Conservation (phyloP, 345 rosid genomes). For the Sisymbrium irio region DNA sequence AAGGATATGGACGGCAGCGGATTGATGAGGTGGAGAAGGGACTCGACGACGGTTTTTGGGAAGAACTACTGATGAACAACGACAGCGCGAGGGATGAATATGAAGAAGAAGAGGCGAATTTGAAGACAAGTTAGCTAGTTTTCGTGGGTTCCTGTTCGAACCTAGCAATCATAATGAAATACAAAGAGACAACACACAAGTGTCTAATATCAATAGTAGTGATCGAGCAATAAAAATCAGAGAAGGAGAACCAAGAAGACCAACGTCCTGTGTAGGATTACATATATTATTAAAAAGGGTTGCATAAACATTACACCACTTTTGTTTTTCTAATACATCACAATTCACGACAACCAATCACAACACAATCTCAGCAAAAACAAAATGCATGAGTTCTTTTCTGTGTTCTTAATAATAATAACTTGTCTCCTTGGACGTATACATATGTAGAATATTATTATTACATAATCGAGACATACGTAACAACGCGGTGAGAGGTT, state of each 20-base stretch:
- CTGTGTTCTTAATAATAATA: neutral
- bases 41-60: constrained; percentile 68
- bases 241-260: neutral
- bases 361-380: neutral
- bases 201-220: neutral
- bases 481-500: too few species aligned
- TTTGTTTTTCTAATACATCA: neutral
- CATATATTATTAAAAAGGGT: neutral
- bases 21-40: constrained; percentile 35
- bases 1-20: constrained; percentile 50
- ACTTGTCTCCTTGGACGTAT: neutral
- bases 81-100: constrained; percentile 26
- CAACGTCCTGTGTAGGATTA: neutral
- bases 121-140: constrained; percentile 48
- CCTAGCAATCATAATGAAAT: neutral
- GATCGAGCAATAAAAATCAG: neutral
- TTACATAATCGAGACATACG: too few species aligned
- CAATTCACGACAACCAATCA: neutral
- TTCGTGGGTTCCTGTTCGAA: constrained; percentile 47
- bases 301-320: neutral
- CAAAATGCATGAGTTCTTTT: neutral
- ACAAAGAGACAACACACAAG: neutral
- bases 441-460: neutral
- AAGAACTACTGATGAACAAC: constrained; percentile 46
- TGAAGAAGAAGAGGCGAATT: constrained; percentile 46